These are phyloP conservation scores for Amauroascus niger DNA, from an alignment of 2,329 filamentous ascomycete species.

Conservation along the genomic window DNA sequence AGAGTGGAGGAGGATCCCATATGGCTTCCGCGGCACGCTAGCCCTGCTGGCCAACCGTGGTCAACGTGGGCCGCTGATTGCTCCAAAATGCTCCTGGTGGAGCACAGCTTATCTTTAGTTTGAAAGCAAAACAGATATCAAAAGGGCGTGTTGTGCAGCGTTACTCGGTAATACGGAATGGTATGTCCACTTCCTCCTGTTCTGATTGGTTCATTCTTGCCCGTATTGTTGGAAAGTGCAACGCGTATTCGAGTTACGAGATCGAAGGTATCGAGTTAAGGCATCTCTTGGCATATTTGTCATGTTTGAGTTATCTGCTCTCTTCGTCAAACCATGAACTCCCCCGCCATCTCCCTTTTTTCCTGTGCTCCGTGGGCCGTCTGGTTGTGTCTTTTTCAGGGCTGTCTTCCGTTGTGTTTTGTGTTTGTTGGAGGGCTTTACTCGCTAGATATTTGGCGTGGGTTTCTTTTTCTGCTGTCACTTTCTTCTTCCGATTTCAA, in stretches of 20 bases:
- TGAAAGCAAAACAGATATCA: neutral
- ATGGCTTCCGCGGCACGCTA: neutral
- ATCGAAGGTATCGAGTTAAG: neutral
- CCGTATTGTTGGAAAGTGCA: neutral
- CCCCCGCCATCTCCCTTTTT: neutral
- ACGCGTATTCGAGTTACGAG: neutral
- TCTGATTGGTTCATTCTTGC: neutral
- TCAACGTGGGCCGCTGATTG: conserved; percentile 2
- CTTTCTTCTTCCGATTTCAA: neutral
- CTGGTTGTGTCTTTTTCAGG: neutral
- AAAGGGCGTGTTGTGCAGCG: neutral
- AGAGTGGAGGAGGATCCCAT: neutral
- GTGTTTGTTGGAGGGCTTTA: neutral
- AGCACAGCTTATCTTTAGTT: neutral
- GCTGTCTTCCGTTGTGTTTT: neutral
- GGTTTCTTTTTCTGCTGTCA: neutral
- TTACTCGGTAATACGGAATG: neutral
- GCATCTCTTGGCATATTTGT: conserved; percentile 3
- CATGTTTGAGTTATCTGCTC: neutral
- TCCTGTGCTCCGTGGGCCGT: neutral
- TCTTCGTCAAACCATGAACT: neutral
- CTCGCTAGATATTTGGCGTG: neutral
- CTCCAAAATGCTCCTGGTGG: neutral
- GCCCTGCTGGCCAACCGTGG: neutral
- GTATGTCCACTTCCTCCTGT: neutral